Evolutionary conservation across 108 stramenopile species (phyloP).

Genomic region (Cyclotella kingstonii): DNA sequence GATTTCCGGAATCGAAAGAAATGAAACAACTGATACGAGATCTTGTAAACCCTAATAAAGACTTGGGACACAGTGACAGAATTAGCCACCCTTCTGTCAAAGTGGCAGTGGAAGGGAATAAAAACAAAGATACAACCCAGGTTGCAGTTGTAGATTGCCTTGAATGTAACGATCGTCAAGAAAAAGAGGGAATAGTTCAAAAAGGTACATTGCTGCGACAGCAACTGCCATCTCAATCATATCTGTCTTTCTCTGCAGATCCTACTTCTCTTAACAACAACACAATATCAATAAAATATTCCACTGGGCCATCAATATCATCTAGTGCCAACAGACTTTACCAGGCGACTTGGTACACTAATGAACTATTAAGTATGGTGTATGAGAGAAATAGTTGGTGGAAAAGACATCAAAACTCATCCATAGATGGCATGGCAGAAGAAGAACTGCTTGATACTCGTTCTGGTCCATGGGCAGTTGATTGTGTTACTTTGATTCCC

Average conservation of each 20-base stretch:
- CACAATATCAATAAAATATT: constrained; percentile 36
- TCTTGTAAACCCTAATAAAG: constrained; percentile 52
- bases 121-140: neutral
- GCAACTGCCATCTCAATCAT: too few relatives aligned
- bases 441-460: constrained; percentile 8
- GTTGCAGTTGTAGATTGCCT: neutral
- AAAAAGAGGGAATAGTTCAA: neutral
- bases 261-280: constrained; percentile 13
- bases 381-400: constrained; percentile 40
- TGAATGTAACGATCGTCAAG: constrained; percentile 18
- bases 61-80: constrained; percentile 77
- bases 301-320: constrained; percentile 20
- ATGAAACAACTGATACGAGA: constrained; percentile 79
- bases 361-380: constrained; percentile 36
- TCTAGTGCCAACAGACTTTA: constrained; percentile 26
- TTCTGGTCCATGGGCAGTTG: constrained; percentile 12
- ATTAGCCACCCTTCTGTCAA: too few relatives aligned
- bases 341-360: constrained; percentile 45
- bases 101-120: too few relatives aligned
- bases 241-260: too few relatives aligned
- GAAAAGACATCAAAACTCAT: constrained; percentile 23
- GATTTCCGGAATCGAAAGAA: constrained; percentile 82
- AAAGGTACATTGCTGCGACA: neutral
- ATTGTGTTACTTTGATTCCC: constrained; percentile 36
- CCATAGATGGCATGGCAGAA: constrained; percentile 3